Evolutionary conservation across 345 rosid species (phyloP), one percentile per base, ranked within the genome.

Genomic region (Isatis tinctoria): DNA sequence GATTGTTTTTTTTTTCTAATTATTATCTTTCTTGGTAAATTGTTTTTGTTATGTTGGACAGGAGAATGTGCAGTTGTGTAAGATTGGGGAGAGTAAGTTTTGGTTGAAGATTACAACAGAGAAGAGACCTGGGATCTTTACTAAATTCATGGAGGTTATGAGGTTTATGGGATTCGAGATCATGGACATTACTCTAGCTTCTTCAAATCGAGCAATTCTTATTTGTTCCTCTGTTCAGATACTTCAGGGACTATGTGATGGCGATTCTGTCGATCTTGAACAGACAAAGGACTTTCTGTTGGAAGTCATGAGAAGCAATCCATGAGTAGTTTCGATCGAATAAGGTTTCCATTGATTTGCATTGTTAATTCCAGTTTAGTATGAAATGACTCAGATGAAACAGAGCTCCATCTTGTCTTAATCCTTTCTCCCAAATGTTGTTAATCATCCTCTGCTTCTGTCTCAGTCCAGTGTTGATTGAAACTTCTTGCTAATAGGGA

Each of bases 71-170:
- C 60, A 81, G 65, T 88, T 95, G 74, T 79, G 66, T 52, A 60
- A 56, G 3, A 79, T 88, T 8, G 85, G 83, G 51, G 88, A 80
- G 60, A 78, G 80, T 16, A 90, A 83, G 78, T 74, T 81, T 33
- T 85, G 93, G 96, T 83, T 92, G 40, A 95, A 87, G 88, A 85
- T 95, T 17, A 37, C 78, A 20, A 52, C 82, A 26, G 85, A 78
- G 84, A 88, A 87, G 79, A 88, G 64, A 77, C 60, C 13, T 39
- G 87, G 92, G 10, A 69, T 82, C n/a, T 84, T 95, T 81, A 80
- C 88, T 8, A 83, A 73, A 71, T 70, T 88, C 76, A 54, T 90
- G 65, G 96, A 92, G 62, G 83, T 82, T 60, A 75, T 88, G 80
- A 74, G 65, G 60, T 71, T 24, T 43, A 58, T 82, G 6, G 97